phyloP scores from a whole-genome alignment of 768 basidiomycete genomes.

The Peribolospora baueri region DNA sequence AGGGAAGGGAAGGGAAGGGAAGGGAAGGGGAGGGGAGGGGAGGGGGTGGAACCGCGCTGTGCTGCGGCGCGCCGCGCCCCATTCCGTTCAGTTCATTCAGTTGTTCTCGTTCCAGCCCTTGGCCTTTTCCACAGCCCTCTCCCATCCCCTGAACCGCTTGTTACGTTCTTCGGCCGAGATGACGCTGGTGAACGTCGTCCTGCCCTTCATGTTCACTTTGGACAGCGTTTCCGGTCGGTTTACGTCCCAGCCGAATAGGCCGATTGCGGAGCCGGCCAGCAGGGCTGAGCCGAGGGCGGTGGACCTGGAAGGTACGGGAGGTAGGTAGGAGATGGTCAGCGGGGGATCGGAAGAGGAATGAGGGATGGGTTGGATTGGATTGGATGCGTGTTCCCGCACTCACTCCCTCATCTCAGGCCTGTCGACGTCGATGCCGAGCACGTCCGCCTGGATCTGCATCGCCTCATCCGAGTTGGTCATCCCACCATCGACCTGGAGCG shows the following conservation, averaged over 20 bases:
- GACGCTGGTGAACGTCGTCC: slow-evolving; percentile 38
- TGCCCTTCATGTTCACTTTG: slow-evolving; percentile 70
- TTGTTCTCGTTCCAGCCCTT: slow-evolving; percentile 49
- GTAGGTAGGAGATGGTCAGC: not conserved
- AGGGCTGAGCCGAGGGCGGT: slow-evolving; percentile 89
- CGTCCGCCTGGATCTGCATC: slow-evolving; percentile 63
- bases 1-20: too few species aligned
- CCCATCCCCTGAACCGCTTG: slow-evolving; percentile 56
- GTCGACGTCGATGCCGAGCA: slow-evolving; percentile 75
- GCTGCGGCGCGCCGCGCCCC: too few species aligned
- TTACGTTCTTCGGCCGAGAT: slow-evolving; percentile 32
- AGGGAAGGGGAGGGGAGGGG: too few species aligned
- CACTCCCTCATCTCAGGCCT: slow-evolving; percentile 93
- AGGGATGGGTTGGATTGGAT: not conserved
- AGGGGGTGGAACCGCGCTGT: too few species aligned
- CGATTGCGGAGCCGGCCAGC: slow-evolving; percentile 67
- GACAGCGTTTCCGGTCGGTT: slow-evolving; percentile 52
- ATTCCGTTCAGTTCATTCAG: slow-evolving; percentile 7
- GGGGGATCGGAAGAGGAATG: not conserved
- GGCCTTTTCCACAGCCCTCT: slow-evolving; percentile 62
- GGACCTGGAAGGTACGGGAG: slow-evolving; percentile 30
- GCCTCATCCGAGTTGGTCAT: slow-evolving; percentile 85
- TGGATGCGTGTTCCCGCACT: slow-evolving; percentile 16
- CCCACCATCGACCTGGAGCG: slow-evolving; percentile 90
- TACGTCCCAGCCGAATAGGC: slow-evolving; percentile 80